Conservation (phyloP, 345 rosid genomes). For the Carallia pectinifolia region DNA sequence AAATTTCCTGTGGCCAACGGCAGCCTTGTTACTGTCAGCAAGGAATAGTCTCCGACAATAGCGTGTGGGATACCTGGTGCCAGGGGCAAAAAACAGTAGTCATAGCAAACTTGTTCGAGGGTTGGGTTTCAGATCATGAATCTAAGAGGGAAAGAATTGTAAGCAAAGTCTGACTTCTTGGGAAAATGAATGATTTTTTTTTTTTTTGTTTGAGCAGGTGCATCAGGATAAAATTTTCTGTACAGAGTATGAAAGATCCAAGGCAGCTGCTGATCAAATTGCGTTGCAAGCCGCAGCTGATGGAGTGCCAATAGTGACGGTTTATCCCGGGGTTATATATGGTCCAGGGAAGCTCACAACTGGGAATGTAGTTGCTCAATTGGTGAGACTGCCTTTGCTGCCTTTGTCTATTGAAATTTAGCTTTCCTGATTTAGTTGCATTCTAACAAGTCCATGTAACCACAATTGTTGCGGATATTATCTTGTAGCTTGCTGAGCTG, state of each 20-base stretch:
- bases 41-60: too few species aligned
- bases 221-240: conserved; percentile 71
- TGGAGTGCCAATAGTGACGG: conserved; percentile 61
- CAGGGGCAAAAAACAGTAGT: too few species aligned
- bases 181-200: too few species aligned
- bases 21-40: too few species aligned
- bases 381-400: conserved; percentile 45
- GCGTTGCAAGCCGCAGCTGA: conserved; percentile 64
- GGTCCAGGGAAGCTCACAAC: conserved; percentile 81
- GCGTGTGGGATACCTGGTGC: too few species aligned
- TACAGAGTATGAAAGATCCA: conserved; percentile 81
- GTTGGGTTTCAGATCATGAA: too few species aligned
- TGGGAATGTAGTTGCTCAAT: conserved; percentile 66
- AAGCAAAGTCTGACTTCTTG: too few species aligned
- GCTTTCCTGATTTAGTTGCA: neutral
- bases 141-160: too few species aligned
- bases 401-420: neutral
- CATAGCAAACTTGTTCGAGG: too few species aligned
- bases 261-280: conserved; percentile 69
- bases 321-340: conserved; percentile 87
- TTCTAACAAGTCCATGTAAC: neutral
- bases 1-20: too few species aligned
- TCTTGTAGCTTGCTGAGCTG: too few species aligned
- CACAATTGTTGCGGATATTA: too few species aligned
- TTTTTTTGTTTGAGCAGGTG: conserved; percentile 27